A percentile compares a stretch with the other conserved stretches of the same genome.
phyloP scores from a whole-genome alignment of 2,329 filamentous ascomycete species.

The Colletotrichum sp. region DNA sequence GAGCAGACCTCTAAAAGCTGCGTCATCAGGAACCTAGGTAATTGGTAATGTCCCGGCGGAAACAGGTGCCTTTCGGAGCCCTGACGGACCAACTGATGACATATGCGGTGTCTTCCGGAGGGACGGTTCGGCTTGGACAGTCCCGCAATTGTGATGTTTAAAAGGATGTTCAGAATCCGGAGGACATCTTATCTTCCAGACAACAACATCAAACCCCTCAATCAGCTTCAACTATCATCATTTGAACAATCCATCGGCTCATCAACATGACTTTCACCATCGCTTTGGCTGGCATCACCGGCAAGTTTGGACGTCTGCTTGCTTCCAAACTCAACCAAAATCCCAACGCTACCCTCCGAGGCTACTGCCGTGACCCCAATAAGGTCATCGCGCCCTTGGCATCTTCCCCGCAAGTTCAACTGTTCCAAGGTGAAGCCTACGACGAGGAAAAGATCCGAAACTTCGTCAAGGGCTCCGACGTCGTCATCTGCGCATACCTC shows the following conservation, averaged over 20 bases:
- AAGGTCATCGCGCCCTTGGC: constrained; percentile 25
- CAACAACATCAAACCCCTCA: neutral
- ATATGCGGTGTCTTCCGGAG: neutral
- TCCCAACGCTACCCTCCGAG: constrained; percentile 29
- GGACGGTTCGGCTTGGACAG: neutral
- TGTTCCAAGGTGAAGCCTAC: constrained; percentile 29
- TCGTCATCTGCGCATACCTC: constrained; percentile 44
- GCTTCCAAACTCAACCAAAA: constrained; percentile 29
- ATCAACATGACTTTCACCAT: constrained; percentile 20
- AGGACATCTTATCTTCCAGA: neutral
- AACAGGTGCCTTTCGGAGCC: neutral
- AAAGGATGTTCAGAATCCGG: too few species aligned
- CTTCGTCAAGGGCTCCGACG: constrained; percentile 33
- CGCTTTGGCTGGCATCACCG: constrained; percentile 36
- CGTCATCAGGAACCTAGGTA: neutral
- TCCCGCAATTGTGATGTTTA: neutral
- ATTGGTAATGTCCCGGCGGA: neutral
- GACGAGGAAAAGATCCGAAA: constrained; percentile 25
- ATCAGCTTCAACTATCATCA: neutral
- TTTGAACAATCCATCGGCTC: neutral
- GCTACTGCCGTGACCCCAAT: constrained; percentile 29
- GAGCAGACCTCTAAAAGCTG: neutral
- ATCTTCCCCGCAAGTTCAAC: constrained; percentile 17
- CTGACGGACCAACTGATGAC: neutral
- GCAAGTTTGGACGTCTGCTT: constrained; percentile 33